Base-by-base conservation (phyloP, 2,329 filamentous ascomycete genomes). In the Fusarium tupiense region DNA sequence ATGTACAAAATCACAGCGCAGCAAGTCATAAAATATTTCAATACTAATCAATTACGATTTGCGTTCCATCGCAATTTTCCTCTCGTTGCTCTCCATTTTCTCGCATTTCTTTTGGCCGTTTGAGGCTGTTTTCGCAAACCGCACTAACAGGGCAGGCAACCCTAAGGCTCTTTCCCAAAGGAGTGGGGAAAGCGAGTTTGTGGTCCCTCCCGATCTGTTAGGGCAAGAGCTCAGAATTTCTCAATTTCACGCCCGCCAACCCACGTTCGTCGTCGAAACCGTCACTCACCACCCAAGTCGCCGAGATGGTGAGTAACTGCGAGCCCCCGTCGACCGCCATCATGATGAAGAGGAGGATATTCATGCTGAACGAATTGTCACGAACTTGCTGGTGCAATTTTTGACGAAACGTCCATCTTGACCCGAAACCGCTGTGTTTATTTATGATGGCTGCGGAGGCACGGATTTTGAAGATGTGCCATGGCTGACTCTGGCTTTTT, bases 251-350 rank as follows among this genome's bases (percentile, higher is more conserved):
- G 83, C 82, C 83, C 82, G 82, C 83, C 73, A 83, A 84, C 82
- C 82, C 83, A 86, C 85, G 84, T 84, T 31, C 84, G 77, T 77
- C 82, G 84, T 84, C 86, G 87, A 87, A 84, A 84, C 85, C 85
- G 85, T 86, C 86, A 86, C 72, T 84, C 83, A 84, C 85, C 83
- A 83, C 82, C 83, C 85, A 85, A 83, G 80, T 84, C 85, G 85
- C 83, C 85, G 86, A 88, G 85, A 90, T 90, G 88, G 88, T 90
- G 85, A 84, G 85, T 87, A 76, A 69, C 47, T 76, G 67, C 79
- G 52, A 56, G 71, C 69, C 76, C 75, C 71, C 49, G 65, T 71
- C 72, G 67, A 74, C 65, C 64, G 59, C 72, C 69, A 71, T 60
- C 66, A 73, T 67, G 67, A 61, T 50, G 61, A 71, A 70, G 73